Evolutionary conservation across 1,139 yeast species (phyloP).

Genomic region (Nadsonia starkeyi-henricii): DNA sequence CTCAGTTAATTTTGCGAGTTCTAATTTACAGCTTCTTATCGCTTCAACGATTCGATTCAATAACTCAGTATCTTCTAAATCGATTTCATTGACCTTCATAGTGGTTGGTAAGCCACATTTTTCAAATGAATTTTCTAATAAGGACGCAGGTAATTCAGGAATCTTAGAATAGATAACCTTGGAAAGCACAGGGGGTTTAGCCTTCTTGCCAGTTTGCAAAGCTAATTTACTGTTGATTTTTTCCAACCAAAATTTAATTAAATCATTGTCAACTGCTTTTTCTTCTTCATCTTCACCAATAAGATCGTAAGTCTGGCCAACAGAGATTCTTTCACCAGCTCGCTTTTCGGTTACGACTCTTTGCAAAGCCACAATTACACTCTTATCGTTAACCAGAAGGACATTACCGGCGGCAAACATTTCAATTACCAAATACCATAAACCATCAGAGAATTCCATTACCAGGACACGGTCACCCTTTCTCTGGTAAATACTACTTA

Average conservation of each 20-base stretch:
- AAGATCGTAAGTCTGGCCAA: conserved; percentile 50
- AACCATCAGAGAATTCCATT: conserved; percentile 62
- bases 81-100: conserved; percentile 17
- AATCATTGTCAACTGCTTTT: neutral
- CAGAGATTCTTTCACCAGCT: conserved; percentile 28
- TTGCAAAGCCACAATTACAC: conserved; percentile 57
- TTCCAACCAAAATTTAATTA: conserved; percentile 5
- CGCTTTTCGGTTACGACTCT: conserved; percentile 61
- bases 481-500: conserved; percentile 60
- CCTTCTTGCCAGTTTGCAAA: conserved; percentile 8
- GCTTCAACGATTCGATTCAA: conserved; percentile 28
- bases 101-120: conserved; percentile 34
- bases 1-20: conserved; percentile 11
- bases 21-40: conserved; percentile 35
- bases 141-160: conserved; percentile 66
- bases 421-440: conserved; percentile 71
- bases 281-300: neutral
- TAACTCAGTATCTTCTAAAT: conserved; percentile 8
- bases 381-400: conserved; percentile 54
- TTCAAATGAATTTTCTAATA: conserved; percentile 46
- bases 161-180: conserved; percentile 55
- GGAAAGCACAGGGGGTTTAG: conserved; percentile 42
- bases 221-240: conserved; percentile 7
- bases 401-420: conserved; percentile 94
- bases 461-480: conserved; percentile 71